Base-by-base conservation (phyloP, 306 rosid species). In the Rubus idaeus region DNA sequence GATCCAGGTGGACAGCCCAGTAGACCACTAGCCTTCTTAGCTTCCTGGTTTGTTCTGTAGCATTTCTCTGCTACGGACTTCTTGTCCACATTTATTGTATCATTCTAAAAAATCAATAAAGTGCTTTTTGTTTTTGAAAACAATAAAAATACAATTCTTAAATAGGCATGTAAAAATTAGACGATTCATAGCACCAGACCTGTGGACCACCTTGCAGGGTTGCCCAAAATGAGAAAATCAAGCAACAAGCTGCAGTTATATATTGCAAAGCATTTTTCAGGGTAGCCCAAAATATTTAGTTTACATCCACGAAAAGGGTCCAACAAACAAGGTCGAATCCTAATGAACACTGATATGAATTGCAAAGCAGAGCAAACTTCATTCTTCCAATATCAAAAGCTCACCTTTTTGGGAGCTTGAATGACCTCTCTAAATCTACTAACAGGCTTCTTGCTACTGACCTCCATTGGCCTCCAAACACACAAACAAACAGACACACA, bases 381-480 rank as follows among this genome's bases (percentile, higher is more conserved):
- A 53, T 18, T 53, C 10, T 17, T 5, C 30, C 26, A 52, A 3
- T 10, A 52, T 44, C 21, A 42, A 42, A 73, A 21, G 75, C 86
- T 64, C 55, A 94, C 97, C 87, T 78, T 90, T 82, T 95, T 95
- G 3, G 97, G 90, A 82, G 86, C 93, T 82, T 90, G 96, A 18
- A 92, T 77, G 18, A 89, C 89, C 61, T 90, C 98, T 85, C 97
- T 86, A 51, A 80, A 80, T 71, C 83, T 78, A 79, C 91, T 60
- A 11, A 74, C 68, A 14, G 77, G 77, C 56, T 44, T 74, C 30
- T 83, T 90, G 87, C 97, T 71, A 77, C 92, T 90, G 68, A 72
- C 97, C 81, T 95, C 97, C 95, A 89, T 89, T 30, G 98, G 98
- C 92, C 98, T 95, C 72, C 61, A 69, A 26, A 14, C n/a, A n/a